Percentiles rank a stretch among this genome's conserved stretches.
Evolutionary conservation across 192 early-diverging fungal species (phyloP).

Genomic region (Podila epicladia): DNA sequence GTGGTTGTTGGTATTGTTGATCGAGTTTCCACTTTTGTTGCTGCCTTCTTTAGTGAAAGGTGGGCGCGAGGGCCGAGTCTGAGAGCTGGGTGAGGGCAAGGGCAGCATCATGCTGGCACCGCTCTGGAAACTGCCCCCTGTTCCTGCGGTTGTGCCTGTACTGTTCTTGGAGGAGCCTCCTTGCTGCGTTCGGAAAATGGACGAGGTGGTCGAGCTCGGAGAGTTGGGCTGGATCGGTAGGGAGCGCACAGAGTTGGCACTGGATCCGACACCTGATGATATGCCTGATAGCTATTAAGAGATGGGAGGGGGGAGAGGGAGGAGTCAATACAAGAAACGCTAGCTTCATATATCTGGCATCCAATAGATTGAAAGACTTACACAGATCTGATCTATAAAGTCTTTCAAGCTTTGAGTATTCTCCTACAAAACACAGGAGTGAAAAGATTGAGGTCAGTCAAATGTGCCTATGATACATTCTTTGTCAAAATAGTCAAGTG

Average conservation of each 20-base stretch:
- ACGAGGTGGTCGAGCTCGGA: conserved; percentile 20
- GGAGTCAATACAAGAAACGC: not conserved
- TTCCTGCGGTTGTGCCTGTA: not conserved
- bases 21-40: too few relatives aligned
- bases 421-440: conserved; percentile 42
- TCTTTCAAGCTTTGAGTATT: conserved; percentile 65
- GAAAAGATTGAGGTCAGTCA: not conserved
- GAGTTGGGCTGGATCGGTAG: conserved; percentile 19
- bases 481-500: not conserved
- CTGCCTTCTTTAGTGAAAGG: not conserved
- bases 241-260: conserved; percentile 33
- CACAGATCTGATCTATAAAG: conserved; percentile 70
- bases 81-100: conserved; percentile 18
- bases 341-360: not conserved
- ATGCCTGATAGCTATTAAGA: conserved; percentile 7
- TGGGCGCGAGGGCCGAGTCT: not conserved
- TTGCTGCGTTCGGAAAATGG: conserved; percentile 22
- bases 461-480: not conserved
- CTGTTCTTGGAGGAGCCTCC: conserved; percentile 10
- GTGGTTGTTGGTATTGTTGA: too few relatives aligned
- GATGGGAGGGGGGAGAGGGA: not conserved
- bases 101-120: conserved; percentile 3
- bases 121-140: not conserved
- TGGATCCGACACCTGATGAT: conserved; percentile 8
- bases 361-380: conserved; percentile 12